Evolutionary conservation across 768 basidiomycete genomes (phyloP).

Genomic region (Lepiota venenata): DNA sequence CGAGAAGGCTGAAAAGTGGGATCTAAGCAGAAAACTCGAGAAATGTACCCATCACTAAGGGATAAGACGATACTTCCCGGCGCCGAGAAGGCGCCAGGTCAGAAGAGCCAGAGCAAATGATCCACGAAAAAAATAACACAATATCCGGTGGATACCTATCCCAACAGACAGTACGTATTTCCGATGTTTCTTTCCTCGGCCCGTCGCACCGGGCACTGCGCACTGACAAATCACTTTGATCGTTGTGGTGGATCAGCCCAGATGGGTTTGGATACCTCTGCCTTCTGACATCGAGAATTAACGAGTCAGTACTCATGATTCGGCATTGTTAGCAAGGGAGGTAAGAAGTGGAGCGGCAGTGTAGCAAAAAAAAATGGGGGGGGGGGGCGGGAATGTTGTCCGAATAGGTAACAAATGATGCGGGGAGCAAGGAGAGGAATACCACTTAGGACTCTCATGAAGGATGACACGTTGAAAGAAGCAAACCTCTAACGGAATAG

Average conservation of each 20-base stretch:
- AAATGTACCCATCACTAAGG: too few relatives aligned
- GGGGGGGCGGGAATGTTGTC: neutral
- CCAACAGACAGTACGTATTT: neutral
- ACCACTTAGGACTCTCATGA: slow-evolving; percentile 6
- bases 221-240: neutral
- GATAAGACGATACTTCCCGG: too few relatives aligned
- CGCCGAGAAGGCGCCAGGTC: too few relatives aligned
- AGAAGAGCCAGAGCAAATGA: neutral
- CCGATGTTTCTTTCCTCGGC: neutral
- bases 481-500: neutral
- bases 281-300: slow-evolving; percentile 17
- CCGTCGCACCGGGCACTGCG: neutral
- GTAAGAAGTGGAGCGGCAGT: neutral
- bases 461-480: slow-evolving; percentile 3
- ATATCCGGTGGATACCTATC: neutral
- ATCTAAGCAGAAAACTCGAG: too few relatives aligned
- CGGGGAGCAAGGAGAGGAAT: slow-evolving; percentile 1
- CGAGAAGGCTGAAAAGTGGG: too few relatives aligned
- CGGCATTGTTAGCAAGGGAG: slow-evolving; percentile 1
- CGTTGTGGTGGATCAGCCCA: slow-evolving; percentile 31
- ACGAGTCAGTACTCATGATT: slow-evolving; percentile 5
- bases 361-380: slow-evolving; percentile 4
- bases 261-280: slow-evolving; percentile 37
- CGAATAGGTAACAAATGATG: neutral
- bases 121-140: neutral